Conservation (phyloP, 352 stramenopile genomes). For the Globisporangium cystogenes region DNA sequence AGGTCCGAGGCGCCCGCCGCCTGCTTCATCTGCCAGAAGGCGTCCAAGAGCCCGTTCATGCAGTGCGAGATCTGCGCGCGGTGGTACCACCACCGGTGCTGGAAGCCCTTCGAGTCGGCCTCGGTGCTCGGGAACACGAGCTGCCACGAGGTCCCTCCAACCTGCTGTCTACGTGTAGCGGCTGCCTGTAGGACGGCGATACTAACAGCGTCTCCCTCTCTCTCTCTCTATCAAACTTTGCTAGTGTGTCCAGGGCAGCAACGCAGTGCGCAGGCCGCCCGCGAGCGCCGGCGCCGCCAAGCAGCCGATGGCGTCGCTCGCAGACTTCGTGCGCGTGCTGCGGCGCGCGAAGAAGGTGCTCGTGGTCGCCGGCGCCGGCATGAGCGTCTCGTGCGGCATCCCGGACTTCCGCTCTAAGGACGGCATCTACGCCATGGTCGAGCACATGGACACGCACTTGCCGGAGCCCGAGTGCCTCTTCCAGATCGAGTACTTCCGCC, state of each 20-base stretch:
- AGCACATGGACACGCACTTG: conserved; percentile 81
- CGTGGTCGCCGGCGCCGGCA: conserved; percentile 90
- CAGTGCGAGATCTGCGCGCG: conserved; percentile 72
- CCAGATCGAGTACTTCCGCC: conserved; percentile 96
- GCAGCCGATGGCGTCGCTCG: conserved; percentile 23
- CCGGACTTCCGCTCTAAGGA: conserved; percentile 96
- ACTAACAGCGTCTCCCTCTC: not conserved
- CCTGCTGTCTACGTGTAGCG: not conserved
- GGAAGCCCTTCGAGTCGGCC: conserved; percentile 39
- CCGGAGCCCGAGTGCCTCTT: conserved; percentile 97
- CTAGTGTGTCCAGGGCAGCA: conserved; percentile 50
- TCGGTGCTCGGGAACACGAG: conserved; percentile 73
- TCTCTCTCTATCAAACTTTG: not conserved
- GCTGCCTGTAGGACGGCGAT: no score
- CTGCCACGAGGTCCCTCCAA: conserved; percentile 44
- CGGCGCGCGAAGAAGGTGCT: conserved; percentile 84
- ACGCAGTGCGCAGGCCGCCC: conserved; percentile 1
- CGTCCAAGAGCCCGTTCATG: conserved; percentile 41
- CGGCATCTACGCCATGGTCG: conserved; percentile 82
- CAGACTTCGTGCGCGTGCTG: conserved; percentile 68
- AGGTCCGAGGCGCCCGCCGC: no score
- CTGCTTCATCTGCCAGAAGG: conserved; percentile 60
- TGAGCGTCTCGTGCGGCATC: conserved; percentile 96
- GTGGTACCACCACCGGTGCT: conserved; percentile 54
- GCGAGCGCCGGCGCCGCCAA: conserved; percentile 18